Base-by-base conservation (phyloP, 2,329 filamentous ascomycete species). In the Calonectria pauciramosa region DNA sequence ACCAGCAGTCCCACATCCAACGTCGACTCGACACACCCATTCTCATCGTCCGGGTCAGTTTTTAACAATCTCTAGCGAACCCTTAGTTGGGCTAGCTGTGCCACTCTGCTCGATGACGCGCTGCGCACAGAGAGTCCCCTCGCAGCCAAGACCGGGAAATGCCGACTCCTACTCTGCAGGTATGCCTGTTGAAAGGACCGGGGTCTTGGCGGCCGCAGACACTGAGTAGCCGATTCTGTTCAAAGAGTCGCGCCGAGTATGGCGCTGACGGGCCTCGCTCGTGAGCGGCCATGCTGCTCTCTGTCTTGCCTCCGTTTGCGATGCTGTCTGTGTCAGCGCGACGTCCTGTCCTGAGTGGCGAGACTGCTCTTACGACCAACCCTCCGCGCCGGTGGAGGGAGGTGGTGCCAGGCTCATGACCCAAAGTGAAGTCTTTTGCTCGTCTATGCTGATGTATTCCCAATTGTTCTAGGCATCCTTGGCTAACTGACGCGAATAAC, bases 121-220 rank as follows among this genome's bases (percentile, higher is more conserved):
- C 60, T 64, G 60, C 60, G 60, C 28, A 44, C 28, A 64, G 60
- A 44, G 28, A 14, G 60, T 28, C 18, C 60, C 41, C 23, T 44
- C 60, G 60, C 60, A 64, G 60, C 60, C 36, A 38, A 64, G 60
- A 64, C 60, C 60, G 13, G 36, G 60, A 64, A 64, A 64, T 64
- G 20, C 60, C 60, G 60, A 64, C 60, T 64, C 60, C 60, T 64
- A 49, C 60, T 64, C 60, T 23, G 41, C 60, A 64, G 60, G 60
- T n/a, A 26, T 8, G 38, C 60, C 60, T 64, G 60, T 44, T 64
- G 60, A 64, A 49, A 64, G 60, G 60, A 64, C 60, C 60, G 60
- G 60, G 60, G 60, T 64, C 60, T 64, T 38, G 60, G 60, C 47
- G 60, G 60, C 60, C 60, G 60, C 60, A 38, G 60, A 36, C 34